Evolutionary conservation across 495 filamentous ascomycete species (phyloP), one percentile per base, ranked within the genome.

Genomic region (Annulohypoxylon maeteangense): DNA sequence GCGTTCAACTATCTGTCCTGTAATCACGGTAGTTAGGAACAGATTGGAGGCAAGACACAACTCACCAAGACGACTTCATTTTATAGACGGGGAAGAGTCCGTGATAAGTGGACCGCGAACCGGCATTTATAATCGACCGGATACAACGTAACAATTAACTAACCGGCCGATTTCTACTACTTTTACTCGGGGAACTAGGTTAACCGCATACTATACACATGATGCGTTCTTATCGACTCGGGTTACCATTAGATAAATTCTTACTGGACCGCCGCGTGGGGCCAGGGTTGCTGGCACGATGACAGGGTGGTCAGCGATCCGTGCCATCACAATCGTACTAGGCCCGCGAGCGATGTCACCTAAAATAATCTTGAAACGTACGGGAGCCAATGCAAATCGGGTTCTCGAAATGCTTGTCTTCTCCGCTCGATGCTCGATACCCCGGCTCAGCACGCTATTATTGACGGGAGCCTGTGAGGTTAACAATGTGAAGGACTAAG

Each of bases 381-480:
- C 58, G 58, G 60, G 68, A 65, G 55, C 62, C 55, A 65, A 70
- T 51, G 58, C 63, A n/a, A 55, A 60, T 62, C 53, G 31, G 47
- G 61, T 32, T 58, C 34, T 45, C 44, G 55, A 27, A 47, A 25
- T 62, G 56, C 62, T 56, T 40, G 36, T 8, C 12, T 47, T n/a
- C 22, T 65, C 47, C 45, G 40, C 40, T 48, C 53, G 42, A 32
- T 22, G 62, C 45, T 63, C 58, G 50, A 44, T 20, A 42, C 51
- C 23, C 48, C 65, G n/a, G 25, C 22, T 48, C 40, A 4, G 1
- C 44, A 16, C 45, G 29, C 23, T 44, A 62, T 50, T 62, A 31
- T 34, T 11, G 42, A 38, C 10, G 27, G 27, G 27, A 34, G 7
- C n/a, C 44, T 47, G 7, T 60, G 32, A 27, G 10, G 40, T 20